A percentile compares a stretch with the other conserved stretches of the same genome.
These are phyloP conservation scores for Xylariaceae sp. DNA, from an alignment of 2,329 filamentous ascomycete species.

Conservation along the genomic window DNA sequence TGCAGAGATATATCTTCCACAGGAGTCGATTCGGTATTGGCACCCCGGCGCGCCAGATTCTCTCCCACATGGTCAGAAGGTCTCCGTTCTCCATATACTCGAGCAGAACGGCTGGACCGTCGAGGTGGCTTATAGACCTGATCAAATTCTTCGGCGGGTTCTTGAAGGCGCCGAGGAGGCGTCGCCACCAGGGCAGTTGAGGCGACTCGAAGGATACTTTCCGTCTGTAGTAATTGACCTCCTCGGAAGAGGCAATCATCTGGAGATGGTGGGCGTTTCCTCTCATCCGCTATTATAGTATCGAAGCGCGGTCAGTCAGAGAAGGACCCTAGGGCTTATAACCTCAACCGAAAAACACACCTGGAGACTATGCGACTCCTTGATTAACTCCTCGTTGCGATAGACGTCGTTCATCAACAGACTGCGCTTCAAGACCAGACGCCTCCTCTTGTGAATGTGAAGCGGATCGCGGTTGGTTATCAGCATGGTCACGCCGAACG, in stretches of 20 bases:
- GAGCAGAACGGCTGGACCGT: slow-evolving; percentile 9
- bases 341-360: neutral
- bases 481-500: slow-evolving; percentile 6
- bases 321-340: no score
- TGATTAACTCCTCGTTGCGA: neutral
- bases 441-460: neutral
- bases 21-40: slow-evolving; percentile 9
- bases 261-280: neutral
- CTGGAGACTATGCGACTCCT: neutral
- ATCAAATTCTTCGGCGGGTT: slow-evolving; percentile 4
- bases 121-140: neutral
- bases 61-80: neutral
- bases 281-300: neutral
- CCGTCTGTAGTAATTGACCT: neutral
- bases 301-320: neutral
- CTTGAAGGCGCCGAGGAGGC: neutral
- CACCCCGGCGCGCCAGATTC: neutral
- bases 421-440: slow-evolving; percentile 8
- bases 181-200: neutral
- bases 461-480: slow-evolving; percentile 4
- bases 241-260: neutral
- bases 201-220: neutral
- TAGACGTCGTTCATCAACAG: neutral
- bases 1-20: slow-evolving; percentile 9
- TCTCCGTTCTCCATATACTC: slow-evolving; percentile 9